These are phyloP conservation scores for Carallia brachiata DNA, from an alignment of 345 rosid species.

Conservation along the genomic window DNA sequence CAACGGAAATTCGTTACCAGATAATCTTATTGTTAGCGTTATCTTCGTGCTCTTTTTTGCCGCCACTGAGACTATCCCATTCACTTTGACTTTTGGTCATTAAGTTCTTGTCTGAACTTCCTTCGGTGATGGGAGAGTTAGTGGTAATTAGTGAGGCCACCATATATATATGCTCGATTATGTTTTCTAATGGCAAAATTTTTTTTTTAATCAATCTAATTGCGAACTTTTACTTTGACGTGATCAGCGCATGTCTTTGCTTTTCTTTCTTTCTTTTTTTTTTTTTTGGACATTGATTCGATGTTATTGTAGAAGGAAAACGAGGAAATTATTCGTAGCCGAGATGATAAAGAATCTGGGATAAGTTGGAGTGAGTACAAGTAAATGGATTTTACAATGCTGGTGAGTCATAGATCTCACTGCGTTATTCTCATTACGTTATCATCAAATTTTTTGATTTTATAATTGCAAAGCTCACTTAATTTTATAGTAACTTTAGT, in stretches of 20 bases:
- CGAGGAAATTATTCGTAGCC: conserved; percentile 19
- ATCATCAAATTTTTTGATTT: too few relatives aligned
- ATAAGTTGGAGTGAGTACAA: conserved; percentile 31
- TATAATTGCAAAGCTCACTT: too few relatives aligned
- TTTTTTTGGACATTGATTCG: neutral
- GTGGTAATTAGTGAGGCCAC: neutral
- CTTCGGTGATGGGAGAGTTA: conserved; percentile 16
- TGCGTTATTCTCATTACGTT: too few relatives aligned
- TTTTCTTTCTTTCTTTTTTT: neutral
- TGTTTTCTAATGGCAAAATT: neutral
- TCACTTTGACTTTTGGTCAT: conserved; percentile 22
- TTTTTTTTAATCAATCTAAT: too few relatives aligned
- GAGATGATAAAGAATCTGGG: conserved; percentile 4
- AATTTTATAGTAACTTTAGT: too few relatives aligned
- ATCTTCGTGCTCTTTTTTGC: conserved; percentile 27
- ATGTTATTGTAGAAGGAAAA: conserved; percentile 17
- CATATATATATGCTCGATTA: neutral
- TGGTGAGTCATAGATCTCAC: conserved; percentile 20
- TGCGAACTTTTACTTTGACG: neutral
- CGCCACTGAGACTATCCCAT: conserved; percentile 26
- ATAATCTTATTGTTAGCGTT: conserved; percentile 11
- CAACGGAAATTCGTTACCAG: neutral
- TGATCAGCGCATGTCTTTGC: neutral
- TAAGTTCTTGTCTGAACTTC: conserved; percentile 17
- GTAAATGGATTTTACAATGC: conserved; percentile 24